phyloP scores from a whole-genome alignment of 2,329 filamentous ascomycete species.

The Sordariomycetes sp. region DNA sequence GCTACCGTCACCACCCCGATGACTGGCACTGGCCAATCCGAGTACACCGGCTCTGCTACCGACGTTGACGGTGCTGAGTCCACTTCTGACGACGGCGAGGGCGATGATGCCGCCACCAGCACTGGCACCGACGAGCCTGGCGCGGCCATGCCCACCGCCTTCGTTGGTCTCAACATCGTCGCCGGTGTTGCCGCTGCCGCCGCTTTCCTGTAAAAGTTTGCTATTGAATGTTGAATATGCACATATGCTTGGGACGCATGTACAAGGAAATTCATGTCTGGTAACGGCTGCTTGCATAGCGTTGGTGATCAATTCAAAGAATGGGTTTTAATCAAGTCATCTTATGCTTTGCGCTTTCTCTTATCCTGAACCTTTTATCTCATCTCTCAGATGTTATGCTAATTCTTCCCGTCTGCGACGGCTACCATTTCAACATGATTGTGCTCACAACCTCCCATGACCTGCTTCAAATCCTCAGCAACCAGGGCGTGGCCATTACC shows the following conservation, averaged over 20 bases:
- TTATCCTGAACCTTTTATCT: too few relatives aligned
- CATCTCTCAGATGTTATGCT: too few relatives aligned
- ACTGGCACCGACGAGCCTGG: slow-evolving; percentile 1
- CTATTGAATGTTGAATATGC: too few relatives aligned
- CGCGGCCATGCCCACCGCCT: slow-evolving; percentile 1
- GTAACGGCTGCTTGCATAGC: too few relatives aligned
- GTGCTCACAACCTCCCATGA: slow-evolving; percentile 4
- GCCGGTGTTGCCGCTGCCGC: slow-evolving; percentile 2
- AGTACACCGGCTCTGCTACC: not conserved
- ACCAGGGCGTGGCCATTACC: slow-evolving; percentile 1
- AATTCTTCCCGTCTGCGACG: slow-evolving; percentile 3
- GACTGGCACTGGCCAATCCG: not conserved
- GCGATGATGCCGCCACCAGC: not conserved
- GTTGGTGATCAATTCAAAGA: too few relatives aligned
- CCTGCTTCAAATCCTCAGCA: slow-evolving; percentile 3
- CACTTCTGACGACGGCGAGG: not conserved
- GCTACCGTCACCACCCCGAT: not conserved
- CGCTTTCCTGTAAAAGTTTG: not conserved
- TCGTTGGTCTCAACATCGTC: not conserved
- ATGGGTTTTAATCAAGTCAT: too few relatives aligned
- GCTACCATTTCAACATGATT: slow-evolving; percentile 3
- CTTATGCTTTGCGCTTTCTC: too few relatives aligned
- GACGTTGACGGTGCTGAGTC: not conserved
- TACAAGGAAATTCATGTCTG: too few relatives aligned
- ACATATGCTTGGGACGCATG: too few relatives aligned